These are phyloP conservation scores for Pseudisothecium myosuroides DNA, from an alignment of 225 moss, liverwort and hornwort genomes.

Conservation along the genomic window DNA sequence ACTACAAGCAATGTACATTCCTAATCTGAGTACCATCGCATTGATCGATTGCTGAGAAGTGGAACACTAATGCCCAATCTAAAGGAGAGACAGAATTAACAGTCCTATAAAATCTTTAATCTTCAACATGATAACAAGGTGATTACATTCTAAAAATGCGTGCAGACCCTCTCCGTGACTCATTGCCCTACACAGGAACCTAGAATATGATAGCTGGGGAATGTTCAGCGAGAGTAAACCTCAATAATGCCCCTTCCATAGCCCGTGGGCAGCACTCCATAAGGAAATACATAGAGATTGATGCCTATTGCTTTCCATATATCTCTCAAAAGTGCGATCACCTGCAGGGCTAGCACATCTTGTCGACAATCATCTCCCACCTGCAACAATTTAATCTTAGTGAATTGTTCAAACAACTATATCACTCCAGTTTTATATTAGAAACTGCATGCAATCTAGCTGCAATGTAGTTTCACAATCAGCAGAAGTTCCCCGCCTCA, in stretches of 20 bases:
- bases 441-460: not conserved
- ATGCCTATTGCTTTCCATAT: constrained; percentile 65
- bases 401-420: not conserved
- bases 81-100: not conserved
- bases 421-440: not conserved
- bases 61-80: not conserved
- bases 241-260: constrained; percentile 83
- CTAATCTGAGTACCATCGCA: not conserved
- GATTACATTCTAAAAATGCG: not conserved
- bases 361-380: constrained; percentile 93
- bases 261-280: constrained; percentile 84
- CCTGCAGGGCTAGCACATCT: constrained; percentile 86
- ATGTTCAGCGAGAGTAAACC: constrained; percentile 14
- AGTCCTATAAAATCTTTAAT: not conserved
- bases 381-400: constrained; percentile 10
- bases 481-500: not conserved
- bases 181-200: not conserved
- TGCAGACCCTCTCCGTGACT: not conserved
- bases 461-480: not conserved
- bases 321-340: constrained; percentile 66
- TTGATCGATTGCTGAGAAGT: not conserved
- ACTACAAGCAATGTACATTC: not conserved
- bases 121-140: not conserved
- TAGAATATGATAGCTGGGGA: not conserved
- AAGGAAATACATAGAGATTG: constrained; percentile 73